These are phyloP conservation scores for Phtheirospermum japonicum DNA, from an alignment of 257 asterid genomes.

Conservation along the genomic window DNA sequence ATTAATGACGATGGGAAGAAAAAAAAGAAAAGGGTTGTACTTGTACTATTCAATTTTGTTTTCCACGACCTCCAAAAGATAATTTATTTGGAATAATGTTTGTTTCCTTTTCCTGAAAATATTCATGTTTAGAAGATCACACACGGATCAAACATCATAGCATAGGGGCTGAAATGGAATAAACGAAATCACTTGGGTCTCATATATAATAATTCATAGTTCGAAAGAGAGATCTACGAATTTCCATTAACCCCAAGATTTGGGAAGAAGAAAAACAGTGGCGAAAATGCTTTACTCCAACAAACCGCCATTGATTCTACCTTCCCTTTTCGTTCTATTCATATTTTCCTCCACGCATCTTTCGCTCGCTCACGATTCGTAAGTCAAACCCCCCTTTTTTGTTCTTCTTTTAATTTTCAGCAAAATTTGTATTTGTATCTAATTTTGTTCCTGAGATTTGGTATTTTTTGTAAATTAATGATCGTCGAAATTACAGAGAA, in stretches of 20 bases:
- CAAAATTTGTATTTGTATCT: slow-evolving; percentile 13
- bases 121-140: too few relatives aligned
- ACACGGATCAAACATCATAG: too few relatives aligned
- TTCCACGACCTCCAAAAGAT: too few relatives aligned
- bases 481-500: slow-evolving; percentile 33
- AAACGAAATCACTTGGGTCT: not conserved
- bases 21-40: too few relatives aligned
- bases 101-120: too few relatives aligned
- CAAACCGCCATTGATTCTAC: slow-evolving; percentile 29
- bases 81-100: too few relatives aligned
- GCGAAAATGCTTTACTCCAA: slow-evolving; percentile 36
- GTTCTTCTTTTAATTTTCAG: slow-evolving; percentile 13
- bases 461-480: slow-evolving; percentile 4
- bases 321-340: slow-evolving; percentile 26
- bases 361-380: slow-evolving; percentile 43
- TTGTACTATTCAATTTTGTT: too few relatives aligned
- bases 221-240: slow-evolving; percentile 32
- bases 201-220: slow-evolving; percentile 26
- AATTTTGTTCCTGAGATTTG: slow-evolving; percentile 19
- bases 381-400: slow-evolving; percentile 20
- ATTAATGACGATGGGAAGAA: too few relatives aligned
- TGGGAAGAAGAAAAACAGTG: slow-evolving; percentile 23
- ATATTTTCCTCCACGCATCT: slow-evolving; percentile 17
- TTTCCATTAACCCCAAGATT: slow-evolving; percentile 19
- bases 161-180: slow-evolving; percentile 10